Base-by-base conservation (phyloP, 768 basidiomycete species). In the Boletellus sp. region DNA sequence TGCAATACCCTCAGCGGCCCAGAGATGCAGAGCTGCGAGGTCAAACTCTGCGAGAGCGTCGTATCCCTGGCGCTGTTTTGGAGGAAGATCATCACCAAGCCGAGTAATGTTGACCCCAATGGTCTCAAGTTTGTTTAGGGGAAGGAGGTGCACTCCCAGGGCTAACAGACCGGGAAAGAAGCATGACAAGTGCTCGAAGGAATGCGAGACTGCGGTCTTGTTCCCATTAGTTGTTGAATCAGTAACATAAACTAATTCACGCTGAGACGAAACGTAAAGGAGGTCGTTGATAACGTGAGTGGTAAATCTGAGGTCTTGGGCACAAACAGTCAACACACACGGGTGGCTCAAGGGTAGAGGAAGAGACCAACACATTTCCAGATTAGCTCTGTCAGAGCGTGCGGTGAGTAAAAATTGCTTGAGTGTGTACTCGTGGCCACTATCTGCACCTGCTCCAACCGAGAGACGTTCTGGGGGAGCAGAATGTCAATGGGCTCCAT, bases 121-220 rank as follows among this genome's bases (percentile, higher is more conserved):
- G 0, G 70, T 61, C 22, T 72, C 66, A 3, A 84, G 74, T 45
- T 79, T 66, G 48, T 82, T 74, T 44, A 84, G 69, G 22, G 79
- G 79, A 42, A 89, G 74, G 11, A 77, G 76, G 53, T 84, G 77
- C 5, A 70, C 84, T 22, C 88, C 87, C 3, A 90, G 73, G 5
- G 87, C 85, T 42, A 90, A 72, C 15, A 89, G 69, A 15, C 88
- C 87, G 0, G 87, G 86, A 42, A 87, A 74, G 70, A 89, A 90
- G 66, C 87, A 89, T 11, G 87, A 81, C 23, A 90, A 69, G 59
- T 90, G 87, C 53, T 90, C 87, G 47, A 88, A 80, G 19, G 63
- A 58, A 55, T 84, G 79, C 10, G 75, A 70, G 20, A 78, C 73
- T 15, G 58, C 52, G 23, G 64, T 68, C 10, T 56, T 55, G 26